These are phyloP conservation scores for Boletus reticulatus DNA, from an alignment of 768 basidiomycete genomes.

Conservation along the genomic window DNA sequence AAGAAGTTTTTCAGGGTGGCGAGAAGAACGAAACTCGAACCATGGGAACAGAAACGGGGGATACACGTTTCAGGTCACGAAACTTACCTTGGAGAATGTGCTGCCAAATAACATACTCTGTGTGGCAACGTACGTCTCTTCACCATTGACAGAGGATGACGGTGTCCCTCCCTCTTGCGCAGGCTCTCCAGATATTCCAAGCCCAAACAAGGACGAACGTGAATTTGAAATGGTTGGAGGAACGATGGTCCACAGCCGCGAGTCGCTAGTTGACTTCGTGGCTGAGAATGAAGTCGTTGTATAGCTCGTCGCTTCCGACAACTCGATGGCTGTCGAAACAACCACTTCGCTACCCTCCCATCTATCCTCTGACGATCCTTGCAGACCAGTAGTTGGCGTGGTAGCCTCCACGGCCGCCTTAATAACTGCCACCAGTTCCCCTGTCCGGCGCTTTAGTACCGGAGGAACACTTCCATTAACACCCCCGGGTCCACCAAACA, in stretches of 20 bases:
- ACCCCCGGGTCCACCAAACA: conserved; percentile 40
- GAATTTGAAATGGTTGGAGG: conserved; percentile 12
- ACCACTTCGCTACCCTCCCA: background rate
- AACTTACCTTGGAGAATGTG: conserved; percentile 11
- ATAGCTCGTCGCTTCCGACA: conserved; percentile 5
- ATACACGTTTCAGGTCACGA: conserved; percentile 3
- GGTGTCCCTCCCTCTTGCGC: background rate
- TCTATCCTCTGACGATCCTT: background rate
- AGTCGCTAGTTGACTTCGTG: conserved; percentile 6
- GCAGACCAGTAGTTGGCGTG: background rate
- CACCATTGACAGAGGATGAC: background rate
- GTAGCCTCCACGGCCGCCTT: conserved; percentile 40
- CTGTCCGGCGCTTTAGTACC: conserved; percentile 58
- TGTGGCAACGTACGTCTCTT: conserved; percentile 24
- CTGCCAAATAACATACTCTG: conserved; percentile 49
- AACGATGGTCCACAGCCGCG: conserved; percentile 18
- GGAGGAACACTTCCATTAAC: conserved; percentile 46
- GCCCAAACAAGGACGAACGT: conserved; percentile 26
- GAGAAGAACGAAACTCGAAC: background rate
- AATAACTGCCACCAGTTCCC: conserved; percentile 66
- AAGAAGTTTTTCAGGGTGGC: background rate
- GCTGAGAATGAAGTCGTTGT: conserved; percentile 9
- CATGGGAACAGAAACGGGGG: conserved; percentile 4
- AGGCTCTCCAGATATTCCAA: conserved; percentile 2
- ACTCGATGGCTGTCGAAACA: background rate